Evolutionary conservation across 768 basidiomycete genomes (phyloP).

Genomic region (Tulasnella calospora): DNA sequence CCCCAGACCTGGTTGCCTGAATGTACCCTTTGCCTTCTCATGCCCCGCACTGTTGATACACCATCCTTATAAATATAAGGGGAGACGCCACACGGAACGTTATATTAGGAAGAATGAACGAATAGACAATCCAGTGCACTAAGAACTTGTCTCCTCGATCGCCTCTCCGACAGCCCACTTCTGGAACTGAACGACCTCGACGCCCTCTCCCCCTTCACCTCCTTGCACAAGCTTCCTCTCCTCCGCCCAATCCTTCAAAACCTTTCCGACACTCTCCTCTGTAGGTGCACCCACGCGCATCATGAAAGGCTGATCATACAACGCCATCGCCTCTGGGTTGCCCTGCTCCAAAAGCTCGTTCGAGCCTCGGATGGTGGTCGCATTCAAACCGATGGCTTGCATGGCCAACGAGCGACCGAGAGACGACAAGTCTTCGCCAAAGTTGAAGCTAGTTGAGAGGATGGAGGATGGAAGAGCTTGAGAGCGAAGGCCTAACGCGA

Average conservation of each 20-base stretch:
- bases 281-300: constrained; percentile 8
- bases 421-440: not conserved
- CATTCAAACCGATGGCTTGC: not conserved
- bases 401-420: constrained; percentile 13
- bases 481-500: constrained; percentile 45
- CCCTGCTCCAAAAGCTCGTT: not conserved
- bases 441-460: constrained; percentile 10
- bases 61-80: not conserved
- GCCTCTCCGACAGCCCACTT: constrained; percentile 18
- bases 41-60: too few species aligned
- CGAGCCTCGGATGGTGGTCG: not conserved
- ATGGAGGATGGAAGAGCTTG: constrained; percentile 36
- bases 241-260: constrained; percentile 3
- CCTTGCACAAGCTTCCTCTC: not conserved
- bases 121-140: not conserved
- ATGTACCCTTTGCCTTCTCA: too few species aligned
- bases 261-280: constrained; percentile 9
- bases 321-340: constrained; percentile 4
- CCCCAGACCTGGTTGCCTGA: too few species aligned
- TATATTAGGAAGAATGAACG: not conserved
- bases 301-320: constrained; percentile 21
- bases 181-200: constrained; percentile 19
- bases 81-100: not conserved
- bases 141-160: not conserved
- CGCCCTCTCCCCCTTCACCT: constrained; percentile 16